Evolutionary conservation across 2,329 filamentous ascomycete genomes (phyloP).

Genomic region (Pseudogymnoascus sp.): DNA sequence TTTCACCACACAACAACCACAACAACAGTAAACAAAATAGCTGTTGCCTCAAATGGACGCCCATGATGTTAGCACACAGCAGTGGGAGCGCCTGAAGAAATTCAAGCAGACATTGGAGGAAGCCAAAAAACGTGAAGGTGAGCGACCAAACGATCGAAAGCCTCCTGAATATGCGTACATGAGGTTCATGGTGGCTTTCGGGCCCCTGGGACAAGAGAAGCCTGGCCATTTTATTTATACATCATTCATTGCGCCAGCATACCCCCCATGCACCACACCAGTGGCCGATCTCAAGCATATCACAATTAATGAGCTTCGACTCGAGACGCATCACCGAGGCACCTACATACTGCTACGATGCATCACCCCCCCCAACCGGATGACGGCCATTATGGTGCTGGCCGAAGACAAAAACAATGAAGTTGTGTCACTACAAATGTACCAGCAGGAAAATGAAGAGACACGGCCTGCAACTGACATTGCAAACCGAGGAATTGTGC

Average conservation of each 20-base stretch:
- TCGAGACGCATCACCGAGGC: constrained; percentile 37
- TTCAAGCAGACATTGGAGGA: neutral
- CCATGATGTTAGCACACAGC: neutral
- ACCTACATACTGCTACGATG: constrained; percentile 26
- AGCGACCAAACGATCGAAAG: neutral
- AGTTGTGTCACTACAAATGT: constrained; percentile 34
- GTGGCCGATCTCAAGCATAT: constrained; percentile 19
- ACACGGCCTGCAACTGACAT: constrained; percentile 30
- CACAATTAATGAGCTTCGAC: constrained; percentile 24
- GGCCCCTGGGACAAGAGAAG: neutral
- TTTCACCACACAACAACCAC: neutral
- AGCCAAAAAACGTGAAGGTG: neutral
- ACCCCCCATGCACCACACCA: constrained; percentile 13
- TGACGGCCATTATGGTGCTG: constrained; percentile 27
- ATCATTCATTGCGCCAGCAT: constrained; percentile 11
- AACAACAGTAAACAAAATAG: neutral
- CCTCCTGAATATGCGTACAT: neutral
- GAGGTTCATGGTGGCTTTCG: neutral
- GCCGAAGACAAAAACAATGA: constrained; percentile 16
- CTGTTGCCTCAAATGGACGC: neutral
- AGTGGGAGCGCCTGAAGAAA: neutral
- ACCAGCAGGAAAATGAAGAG: constrained; percentile 32
- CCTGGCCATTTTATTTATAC: neutral
- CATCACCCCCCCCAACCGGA: constrained; percentile 13
- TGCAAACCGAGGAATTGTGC: constrained; percentile 23